Percentiles rank a stretch among this genome's conserved stretches.
phyloP scores from a whole-genome alignment of 129 eudicot genomes.

The Tagetes patula region DNA sequence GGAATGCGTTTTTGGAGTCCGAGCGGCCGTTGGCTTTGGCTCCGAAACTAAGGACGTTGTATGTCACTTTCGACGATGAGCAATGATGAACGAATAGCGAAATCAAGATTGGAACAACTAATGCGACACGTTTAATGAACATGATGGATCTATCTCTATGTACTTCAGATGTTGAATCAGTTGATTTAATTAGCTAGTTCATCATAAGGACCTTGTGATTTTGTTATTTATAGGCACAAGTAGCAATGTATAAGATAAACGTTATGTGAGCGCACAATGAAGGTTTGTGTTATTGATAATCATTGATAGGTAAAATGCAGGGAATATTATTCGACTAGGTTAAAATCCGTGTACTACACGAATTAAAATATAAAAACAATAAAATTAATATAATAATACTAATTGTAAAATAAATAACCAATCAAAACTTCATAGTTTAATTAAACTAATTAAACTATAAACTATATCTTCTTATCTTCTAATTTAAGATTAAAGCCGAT shows the following conservation, averaged over 20 bases:
- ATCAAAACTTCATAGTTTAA: no score
- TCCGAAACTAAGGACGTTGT: slow-evolving; percentile 1
- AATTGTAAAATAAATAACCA: no score
- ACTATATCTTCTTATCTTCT: no score
- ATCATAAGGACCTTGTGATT: neutral
- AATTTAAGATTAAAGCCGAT: no score
- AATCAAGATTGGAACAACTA: neutral
- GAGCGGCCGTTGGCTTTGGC: slow-evolving; percentile 7
- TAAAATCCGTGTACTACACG: no score
- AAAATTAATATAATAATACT: no score
- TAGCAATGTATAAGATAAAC: neutral
- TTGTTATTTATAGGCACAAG: slow-evolving; percentile 9
- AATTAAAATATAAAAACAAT: no score
- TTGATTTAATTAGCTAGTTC: neutral
- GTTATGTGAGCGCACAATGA: no score
- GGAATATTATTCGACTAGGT: neutral
- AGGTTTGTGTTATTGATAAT: slow-evolving; percentile 3
- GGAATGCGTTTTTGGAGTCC: slow-evolving; percentile 1
- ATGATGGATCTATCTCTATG: neutral
- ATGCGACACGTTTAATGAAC: neutral
- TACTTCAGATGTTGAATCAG: no score
- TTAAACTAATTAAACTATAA: no score
- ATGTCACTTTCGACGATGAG: slow-evolving; percentile 15
- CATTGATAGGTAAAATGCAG: slow-evolving; percentile 21
- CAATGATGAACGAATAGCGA: neutral